Evolutionary conservation across 2,329 filamentous ascomycete species (phyloP), one percentile per base, ranked within the genome.

Genomic region (Sporothrix pallida): DNA sequence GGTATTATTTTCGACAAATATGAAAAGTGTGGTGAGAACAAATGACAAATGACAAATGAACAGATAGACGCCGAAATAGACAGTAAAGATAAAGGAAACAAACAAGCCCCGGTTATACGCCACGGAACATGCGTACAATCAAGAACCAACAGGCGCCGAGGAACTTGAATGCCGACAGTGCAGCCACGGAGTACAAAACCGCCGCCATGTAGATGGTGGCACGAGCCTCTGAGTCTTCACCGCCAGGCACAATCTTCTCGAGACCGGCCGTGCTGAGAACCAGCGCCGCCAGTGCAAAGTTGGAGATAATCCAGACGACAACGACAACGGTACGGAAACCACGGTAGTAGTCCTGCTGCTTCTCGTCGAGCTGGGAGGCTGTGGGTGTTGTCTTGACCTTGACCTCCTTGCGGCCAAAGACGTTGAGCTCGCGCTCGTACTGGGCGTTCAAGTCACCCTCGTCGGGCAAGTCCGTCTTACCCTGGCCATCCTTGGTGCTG

Each of bases 291-390:
- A 99, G 89, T 0, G 90, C 94, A 81, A 99, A 93, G 82, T 99
- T 99, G 80, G 91, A 94, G 79, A 98, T 93, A 87, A 99, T 97
- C 96, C 96, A 99, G 77, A 92, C 90, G 70, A 98, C 85, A 44
- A 99, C 96, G 77, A 98, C 95, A 42, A 93, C 90, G 23, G 93
- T 97, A 76, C 96, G 90, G 81, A 99, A 97, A 77, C 95, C 96
- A 79, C 95, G 94, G 87, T 99, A 99, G 84, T 98, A 99, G 81
- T 99, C 96, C 85, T 98, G 94, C 82, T 99, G 95, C 80, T 92
- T 93, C 80, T 98, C 95, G 50, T 90, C 87, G 62, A 88, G 83
- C 77, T 89, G 86, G 0, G 84, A 80, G 0, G 87, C 81, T 0
- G 86, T 86, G 0, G 88, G 87, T 0, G 85, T 78, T 78, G 89